Percentiles rank a stretch among this genome's conserved stretches.
phyloP scores from a whole-genome alignment of 2,329 filamentous ascomycete species.

The Neospermospora avenae region DNA sequence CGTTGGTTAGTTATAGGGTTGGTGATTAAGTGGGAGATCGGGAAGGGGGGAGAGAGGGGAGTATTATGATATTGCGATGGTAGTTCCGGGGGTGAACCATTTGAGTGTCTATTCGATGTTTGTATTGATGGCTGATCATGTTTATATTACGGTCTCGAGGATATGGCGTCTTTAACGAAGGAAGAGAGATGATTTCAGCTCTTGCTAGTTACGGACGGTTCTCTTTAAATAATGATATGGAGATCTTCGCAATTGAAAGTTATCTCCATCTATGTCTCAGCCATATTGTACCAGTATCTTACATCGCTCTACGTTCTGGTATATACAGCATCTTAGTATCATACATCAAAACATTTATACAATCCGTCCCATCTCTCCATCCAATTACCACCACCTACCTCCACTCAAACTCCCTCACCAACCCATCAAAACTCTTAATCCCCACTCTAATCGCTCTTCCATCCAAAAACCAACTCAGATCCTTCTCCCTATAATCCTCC shows the following conservation, averaged over 20 bases:
- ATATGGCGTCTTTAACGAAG: neutral
- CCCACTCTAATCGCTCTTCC: neutral
- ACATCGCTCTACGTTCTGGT: neutral
- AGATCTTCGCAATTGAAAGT: neutral
- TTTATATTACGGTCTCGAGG: neutral
- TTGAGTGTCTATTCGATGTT: neutral
- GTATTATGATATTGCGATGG: neutral
- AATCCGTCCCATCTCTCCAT: no score
- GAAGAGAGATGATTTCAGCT: neutral
- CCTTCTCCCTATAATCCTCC: neutral
- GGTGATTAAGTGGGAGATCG: conserved; percentile 37
- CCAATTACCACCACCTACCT: neutral
- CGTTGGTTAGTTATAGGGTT: conserved; percentile 85
- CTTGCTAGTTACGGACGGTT: neutral
- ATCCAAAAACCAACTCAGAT: neutral
- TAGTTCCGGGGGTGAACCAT: neutral
- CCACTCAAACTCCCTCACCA: conserved; percentile 2
- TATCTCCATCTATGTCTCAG: neutral
- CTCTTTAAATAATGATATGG: neutral
- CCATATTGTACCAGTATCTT: neutral
- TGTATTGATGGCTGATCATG: neutral
- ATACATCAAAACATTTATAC: neutral
- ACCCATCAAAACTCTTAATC: neutral
- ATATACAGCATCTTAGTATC: neutral
- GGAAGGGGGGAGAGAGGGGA: neutral